phyloP scores from a whole-genome alignment of 768 basidiomycete species.

The Pleurotus djamor region DNA sequence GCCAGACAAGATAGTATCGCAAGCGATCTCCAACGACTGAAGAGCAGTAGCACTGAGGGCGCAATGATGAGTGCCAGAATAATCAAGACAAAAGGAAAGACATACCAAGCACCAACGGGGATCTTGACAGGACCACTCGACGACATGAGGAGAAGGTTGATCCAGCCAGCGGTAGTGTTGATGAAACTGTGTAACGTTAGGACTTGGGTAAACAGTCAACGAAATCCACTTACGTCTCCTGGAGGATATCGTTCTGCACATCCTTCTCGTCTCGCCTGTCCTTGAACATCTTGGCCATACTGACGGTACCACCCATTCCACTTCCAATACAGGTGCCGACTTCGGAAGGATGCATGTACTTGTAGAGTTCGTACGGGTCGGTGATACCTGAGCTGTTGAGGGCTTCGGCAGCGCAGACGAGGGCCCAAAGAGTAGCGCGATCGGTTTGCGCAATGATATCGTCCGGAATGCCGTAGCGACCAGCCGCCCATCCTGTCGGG shows the following conservation, averaged over 20 bases:
- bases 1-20: slow-evolving; percentile 89
- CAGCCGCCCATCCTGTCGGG: slow-evolving; percentile 96
- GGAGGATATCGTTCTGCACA: slow-evolving; percentile 96
- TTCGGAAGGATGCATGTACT: slow-evolving; percentile 95
- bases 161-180: slow-evolving; percentile 98
- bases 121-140: slow-evolving; percentile 99
- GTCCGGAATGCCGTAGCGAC: slow-evolving; percentile 94
- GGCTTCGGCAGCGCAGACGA: slow-evolving; percentile 93
- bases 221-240: slow-evolving; percentile 79
- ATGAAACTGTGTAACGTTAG: slow-evolving; percentile 68
- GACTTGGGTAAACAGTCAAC: slow-evolving; percentile 8
- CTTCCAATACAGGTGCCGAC: slow-evolving; percentile 93
- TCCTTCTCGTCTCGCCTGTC: slow-evolving; percentile 98
- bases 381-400: slow-evolving; percentile 96
- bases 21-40: slow-evolving; percentile 98
- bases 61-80: slow-evolving; percentile 3
- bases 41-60: slow-evolving; percentile 83
- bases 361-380: slow-evolving; percentile 97
- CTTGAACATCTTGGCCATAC: slow-evolving; percentile 96
- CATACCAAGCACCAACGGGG: slow-evolving; percentile 96
- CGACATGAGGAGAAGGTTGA: slow-evolving; percentile 91
- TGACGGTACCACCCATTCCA: slow-evolving; percentile 96
- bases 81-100: slow-evolving; percentile 6
- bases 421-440: slow-evolving; percentile 90
- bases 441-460: slow-evolving; percentile 96